These are phyloP conservation scores for Exserohilum turcica DNA, from an alignment of 2,329 filamentous ascomycete genomes.

Conservation along the genomic window DNA sequence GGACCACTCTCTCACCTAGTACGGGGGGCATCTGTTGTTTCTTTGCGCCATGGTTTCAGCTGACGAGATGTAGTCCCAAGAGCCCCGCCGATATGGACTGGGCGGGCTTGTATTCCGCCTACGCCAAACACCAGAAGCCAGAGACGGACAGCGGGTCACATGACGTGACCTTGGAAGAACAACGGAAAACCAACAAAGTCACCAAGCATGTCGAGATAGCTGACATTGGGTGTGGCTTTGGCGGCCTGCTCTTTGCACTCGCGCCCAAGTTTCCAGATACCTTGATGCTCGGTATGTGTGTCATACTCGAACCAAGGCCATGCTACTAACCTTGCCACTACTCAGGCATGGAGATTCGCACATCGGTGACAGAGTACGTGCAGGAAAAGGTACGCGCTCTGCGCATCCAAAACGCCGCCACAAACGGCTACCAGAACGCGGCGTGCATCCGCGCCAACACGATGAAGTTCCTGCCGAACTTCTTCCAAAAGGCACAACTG, in stretches of 20 bases:
- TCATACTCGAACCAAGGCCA: not conserved
- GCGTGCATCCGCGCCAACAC: slow-evolving; percentile 89
- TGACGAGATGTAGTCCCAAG: slow-evolving; percentile 64
- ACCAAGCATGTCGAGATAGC: slow-evolving; percentile 82
- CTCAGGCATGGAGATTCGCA: slow-evolving; percentile 87
- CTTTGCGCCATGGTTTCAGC: slow-evolving; percentile 4
- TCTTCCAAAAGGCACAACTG: slow-evolving; percentile 82
- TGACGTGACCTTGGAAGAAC: slow-evolving; percentile 20
- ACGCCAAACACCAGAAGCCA: slow-evolving; percentile 45
- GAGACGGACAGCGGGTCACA: slow-evolving; percentile 31
- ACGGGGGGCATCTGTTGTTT: slow-evolving; percentile 23
- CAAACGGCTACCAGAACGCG: slow-evolving; percentile 76
- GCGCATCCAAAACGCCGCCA: slow-evolving; percentile 65
- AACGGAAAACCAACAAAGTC: slow-evolving; percentile 44
- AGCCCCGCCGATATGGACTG: slow-evolving; percentile 89
- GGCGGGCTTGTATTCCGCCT: slow-evolving; percentile 81
- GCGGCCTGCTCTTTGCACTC: slow-evolving; percentile 84
- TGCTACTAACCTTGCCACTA: not conserved
- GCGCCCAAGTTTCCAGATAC: slow-evolving; percentile 80
- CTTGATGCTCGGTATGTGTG: slow-evolving; percentile 73
- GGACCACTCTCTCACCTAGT: slow-evolving; percentile 90
- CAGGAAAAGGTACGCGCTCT: slow-evolving; percentile 84
- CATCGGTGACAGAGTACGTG: slow-evolving; percentile 87
- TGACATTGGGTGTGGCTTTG: slow-evolving; percentile 97
- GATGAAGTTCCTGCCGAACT: slow-evolving; percentile 99